Conservation (phyloP, 768 basidiomycete genomes). For the Chlorophyllum brunneum region DNA sequence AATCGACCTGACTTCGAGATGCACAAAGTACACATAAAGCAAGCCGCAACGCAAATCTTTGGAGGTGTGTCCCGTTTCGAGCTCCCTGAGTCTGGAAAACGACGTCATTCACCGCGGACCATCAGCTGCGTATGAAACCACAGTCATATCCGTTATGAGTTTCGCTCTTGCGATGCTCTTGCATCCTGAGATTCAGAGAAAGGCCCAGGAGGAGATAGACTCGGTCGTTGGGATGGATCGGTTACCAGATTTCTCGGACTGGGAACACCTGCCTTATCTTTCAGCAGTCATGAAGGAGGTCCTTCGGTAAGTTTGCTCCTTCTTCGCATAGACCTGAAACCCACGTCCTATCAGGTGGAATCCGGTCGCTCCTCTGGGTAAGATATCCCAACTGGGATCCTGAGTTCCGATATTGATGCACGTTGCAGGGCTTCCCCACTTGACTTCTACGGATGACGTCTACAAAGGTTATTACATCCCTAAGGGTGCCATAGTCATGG, state of each 20-base stretch:
- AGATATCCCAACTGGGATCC: background rate
- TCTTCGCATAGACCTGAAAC: background rate
- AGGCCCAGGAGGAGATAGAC: constrained; percentile 23
- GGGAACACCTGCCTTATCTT: constrained; percentile 15
- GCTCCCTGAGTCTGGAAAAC: background rate
- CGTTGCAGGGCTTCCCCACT: background rate
- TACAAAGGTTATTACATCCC: constrained; percentile 4
- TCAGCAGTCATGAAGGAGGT: constrained; percentile 18
- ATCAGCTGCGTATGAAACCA: background rate
- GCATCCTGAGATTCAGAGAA: constrained; percentile 14
- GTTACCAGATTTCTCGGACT: constrained; percentile 19
- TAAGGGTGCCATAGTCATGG: background rate
- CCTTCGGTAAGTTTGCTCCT: constrained; percentile 13
- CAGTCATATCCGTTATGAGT: background rate
- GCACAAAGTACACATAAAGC: background rate
- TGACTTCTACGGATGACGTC: background rate
- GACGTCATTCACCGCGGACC: no score
- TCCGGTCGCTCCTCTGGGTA: background rate
- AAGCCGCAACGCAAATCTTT: background rate
- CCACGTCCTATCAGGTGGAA: background rate
- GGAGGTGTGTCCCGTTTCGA: background rate
- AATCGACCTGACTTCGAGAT: background rate
- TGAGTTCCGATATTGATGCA: background rate
- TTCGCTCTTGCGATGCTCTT: constrained; percentile 9
- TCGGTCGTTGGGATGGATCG: constrained; percentile 12